Percentiles rank a stretch among this genome's conserved stretches.
Evolutionary conservation across 768 basidiomycete species (phyloP).

Genomic region (Rhodotorula kratochvilovae): DNA sequence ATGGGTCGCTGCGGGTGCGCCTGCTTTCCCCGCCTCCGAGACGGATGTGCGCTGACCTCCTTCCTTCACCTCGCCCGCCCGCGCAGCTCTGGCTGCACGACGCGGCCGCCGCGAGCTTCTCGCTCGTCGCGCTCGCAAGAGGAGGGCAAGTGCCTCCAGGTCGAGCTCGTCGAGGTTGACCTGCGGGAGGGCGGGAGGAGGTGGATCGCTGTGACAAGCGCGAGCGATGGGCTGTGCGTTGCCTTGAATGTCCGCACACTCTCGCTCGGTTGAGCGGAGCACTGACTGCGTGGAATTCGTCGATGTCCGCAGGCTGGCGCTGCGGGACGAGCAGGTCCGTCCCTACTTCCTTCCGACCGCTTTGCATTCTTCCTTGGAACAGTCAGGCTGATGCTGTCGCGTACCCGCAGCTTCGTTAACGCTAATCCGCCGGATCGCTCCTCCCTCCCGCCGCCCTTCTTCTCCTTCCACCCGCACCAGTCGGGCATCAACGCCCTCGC

Average conservation of each 20-base stretch:
- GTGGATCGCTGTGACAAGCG: neutral
- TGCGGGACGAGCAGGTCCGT: neutral
- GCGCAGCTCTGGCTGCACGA: neutral
- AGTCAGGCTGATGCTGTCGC: too few relatives aligned
- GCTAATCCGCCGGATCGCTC: neutral
- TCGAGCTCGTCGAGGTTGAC: neutral
- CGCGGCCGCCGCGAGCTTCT: neutral
- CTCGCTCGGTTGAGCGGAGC: neutral
- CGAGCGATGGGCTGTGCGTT: slow-evolving; percentile 12
- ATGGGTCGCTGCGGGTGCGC: slow-evolving; percentile 8
- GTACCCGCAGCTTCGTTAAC: neutral
- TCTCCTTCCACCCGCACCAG: neutral
- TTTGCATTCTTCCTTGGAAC: too few relatives aligned
- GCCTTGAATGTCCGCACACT: neutral
- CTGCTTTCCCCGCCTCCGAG: too few relatives aligned
- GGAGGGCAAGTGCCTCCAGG: slow-evolving; percentile 5
- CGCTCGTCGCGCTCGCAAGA: neutral
- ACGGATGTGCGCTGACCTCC: neutral
- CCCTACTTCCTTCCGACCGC: too few relatives aligned
- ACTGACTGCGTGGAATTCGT: too few relatives aligned
- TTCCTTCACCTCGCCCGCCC: neutral
- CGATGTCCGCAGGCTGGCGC: neutral
- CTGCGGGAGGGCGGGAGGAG: neutral
- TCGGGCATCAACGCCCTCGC: slow-evolving; percentile 19
- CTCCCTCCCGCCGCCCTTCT: neutral